Evolutionary conservation across 2,329 filamentous ascomycete species (phyloP), one percentile per base, ranked within the genome.

Genomic region (Colletotrichum plurivorum): DNA sequence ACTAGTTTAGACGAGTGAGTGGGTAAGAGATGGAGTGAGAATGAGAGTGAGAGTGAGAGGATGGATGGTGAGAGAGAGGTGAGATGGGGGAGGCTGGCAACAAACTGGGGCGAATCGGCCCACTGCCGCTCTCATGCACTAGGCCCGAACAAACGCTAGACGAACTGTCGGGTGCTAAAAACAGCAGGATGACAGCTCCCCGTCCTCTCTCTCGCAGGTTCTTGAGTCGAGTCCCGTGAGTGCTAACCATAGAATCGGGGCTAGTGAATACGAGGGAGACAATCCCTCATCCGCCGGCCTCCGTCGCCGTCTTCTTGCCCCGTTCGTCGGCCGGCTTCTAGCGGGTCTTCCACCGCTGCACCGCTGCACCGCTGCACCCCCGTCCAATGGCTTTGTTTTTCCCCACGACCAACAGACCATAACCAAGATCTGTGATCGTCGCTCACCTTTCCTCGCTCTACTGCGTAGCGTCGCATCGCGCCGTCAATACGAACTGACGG

Each of bases 351-450:
- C 31, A 36, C 31, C 31, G 31, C 31, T 9, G 31, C 31, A 36
- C 27, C 27, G 22, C 22, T 22, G 22, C 27, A 31, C 31, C 31
- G 31, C 31, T 9, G 31, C 31, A 36, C 31, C 9, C 31, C 31
- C 31, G 31, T 8, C 31, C 31, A 36, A 36, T 36, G 31, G 31
- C 31, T 36, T 36, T 36, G 20, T 48, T 18, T 62, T 60, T 60
- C 66, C 66, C 66, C 66, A 66, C 66, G 45, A 60, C 49, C 51
- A 22, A 46, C 45, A 51, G 31, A 36, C 22, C 31, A 9, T 10
- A 36, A 43, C 43, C 61, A 41, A 66, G 55, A 66, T 69, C 66
- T 66, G 62, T 52, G 62, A 69, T 69, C 66, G 55, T 54, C 66
- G 31, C n/a, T 51, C 45, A 48, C 10, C 48, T 63, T 43, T 41